Conservation (phyloP, 139 green algal species). For the Limnomonas spitsbergensis region DNA sequence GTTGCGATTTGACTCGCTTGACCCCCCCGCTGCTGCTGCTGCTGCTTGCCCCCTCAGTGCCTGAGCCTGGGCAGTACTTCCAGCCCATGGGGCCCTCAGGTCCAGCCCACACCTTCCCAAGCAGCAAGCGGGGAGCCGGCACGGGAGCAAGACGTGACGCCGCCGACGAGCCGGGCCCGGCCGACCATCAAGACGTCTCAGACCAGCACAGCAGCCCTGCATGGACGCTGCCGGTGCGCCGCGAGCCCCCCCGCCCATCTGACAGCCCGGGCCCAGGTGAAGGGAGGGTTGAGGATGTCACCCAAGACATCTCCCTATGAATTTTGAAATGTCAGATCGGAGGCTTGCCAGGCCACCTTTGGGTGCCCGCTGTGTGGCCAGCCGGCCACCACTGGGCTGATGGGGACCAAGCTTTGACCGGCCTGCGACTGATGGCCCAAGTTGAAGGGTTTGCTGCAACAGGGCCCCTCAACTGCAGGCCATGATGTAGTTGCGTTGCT, state of each 20-base stretch:
- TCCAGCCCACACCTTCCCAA: conserved; percentile 24
- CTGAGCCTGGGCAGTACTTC: conserved; percentile 40
- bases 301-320: neutral
- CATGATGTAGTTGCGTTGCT: no score
- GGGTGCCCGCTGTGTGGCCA: no score
- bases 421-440: no score
- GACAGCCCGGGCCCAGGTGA: conserved; percentile 25
- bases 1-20: neutral
- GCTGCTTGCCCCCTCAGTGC: neutral
- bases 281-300: neutral
- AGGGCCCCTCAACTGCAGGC: no score
- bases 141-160: neutral
- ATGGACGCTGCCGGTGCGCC: conserved; percentile 26
- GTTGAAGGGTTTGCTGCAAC: neutral
- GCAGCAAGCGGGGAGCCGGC: neutral
- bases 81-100: conserved; percentile 12
- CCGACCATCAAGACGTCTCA: conserved; percentile 28
- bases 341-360: neutral
- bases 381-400: no score
- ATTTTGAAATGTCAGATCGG: neutral
- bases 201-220: conserved; percentile 31
- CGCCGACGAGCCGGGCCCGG: conserved; percentile 6
- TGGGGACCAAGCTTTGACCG: no score
- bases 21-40: neutral
- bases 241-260: neutral